Evolutionary conservation across 192 early-diverging fungal species (phyloP).

Genomic region (Paraglomus occultum): DNA sequence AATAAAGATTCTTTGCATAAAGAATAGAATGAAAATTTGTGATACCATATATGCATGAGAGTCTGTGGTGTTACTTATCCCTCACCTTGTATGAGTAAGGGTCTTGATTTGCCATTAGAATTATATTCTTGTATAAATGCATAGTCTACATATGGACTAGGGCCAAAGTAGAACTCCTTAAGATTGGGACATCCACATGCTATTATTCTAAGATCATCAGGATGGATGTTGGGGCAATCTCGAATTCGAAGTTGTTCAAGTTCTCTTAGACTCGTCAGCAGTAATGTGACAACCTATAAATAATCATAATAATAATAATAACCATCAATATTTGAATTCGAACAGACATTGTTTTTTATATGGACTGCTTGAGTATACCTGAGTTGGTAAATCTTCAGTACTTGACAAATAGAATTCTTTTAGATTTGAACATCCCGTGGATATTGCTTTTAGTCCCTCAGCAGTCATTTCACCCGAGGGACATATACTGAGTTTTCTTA

Average conservation of each 20-base stretch:
- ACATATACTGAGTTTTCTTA: constrained; percentile 26
- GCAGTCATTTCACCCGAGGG: constrained; percentile 15
- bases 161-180: constrained; percentile 26
- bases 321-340: too few relatives aligned
- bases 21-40: too few relatives aligned
- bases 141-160: constrained; percentile 1
- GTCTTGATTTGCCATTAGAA: constrained; percentile 10
- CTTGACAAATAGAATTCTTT: constrained; percentile 27
- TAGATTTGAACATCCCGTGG: neutral
- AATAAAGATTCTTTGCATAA: too few relatives aligned
- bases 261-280: neutral
- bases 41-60: too few relatives aligned
- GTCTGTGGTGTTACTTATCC: too few relatives aligned
- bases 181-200: constrained; percentile 19
- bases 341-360: too few relatives aligned
- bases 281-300: neutral
- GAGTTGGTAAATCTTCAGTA: constrained; percentile 22
- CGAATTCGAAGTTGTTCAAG: constrained; percentile 23
- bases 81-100: constrained; percentile 7
- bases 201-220: constrained; percentile 7
- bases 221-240: constrained; percentile 12
- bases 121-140: constrained; percentile 19
- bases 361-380: neutral
- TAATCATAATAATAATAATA: too few relatives aligned
- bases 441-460: constrained; percentile 7